Conservation (phyloP, 1,284 basidiomycete species). For the Irpex sp. region DNA sequence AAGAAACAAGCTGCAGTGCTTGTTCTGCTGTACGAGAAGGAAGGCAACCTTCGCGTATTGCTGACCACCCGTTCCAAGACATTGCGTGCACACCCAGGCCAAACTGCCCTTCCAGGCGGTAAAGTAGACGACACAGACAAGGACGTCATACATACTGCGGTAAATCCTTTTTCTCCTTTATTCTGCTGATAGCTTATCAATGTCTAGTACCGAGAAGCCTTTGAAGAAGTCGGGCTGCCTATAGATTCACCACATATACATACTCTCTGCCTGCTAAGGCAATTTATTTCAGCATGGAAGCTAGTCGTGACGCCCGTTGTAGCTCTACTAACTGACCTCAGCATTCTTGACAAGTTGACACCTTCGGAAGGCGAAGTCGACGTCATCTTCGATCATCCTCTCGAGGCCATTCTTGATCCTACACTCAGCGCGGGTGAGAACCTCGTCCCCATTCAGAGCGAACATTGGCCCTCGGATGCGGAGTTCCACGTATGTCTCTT, state of each 20-base stretch:
- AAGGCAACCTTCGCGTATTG: constrained; percentile 66
- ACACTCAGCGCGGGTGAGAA: constrained; percentile 37
- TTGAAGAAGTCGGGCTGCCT: constrained; percentile 78
- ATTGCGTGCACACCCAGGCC: constrained; percentile 73
- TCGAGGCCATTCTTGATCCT: constrained; percentile 69
- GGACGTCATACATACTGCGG: constrained; percentile 68
- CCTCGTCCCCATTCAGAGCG: constrained; percentile 54
- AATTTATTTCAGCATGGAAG: constrained; percentile 64
- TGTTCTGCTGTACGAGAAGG: constrained; percentile 70
- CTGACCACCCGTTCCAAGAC: constrained; percentile 81
- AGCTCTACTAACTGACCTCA: constrained; percentile 56
- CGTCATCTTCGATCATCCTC: constrained; percentile 74
- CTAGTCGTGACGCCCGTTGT: constrained; percentile 72
- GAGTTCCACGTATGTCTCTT: constrained; percentile 55
- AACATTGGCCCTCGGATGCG: constrained; percentile 75
- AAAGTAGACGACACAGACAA: constrained; percentile 70
- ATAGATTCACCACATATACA: constrained; percentile 53
- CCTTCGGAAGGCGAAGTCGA: constrained; percentile 71
- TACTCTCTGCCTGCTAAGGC: constrained; percentile 63
- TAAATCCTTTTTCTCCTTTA: constrained; percentile 32
- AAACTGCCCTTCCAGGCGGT: constrained; percentile 83
- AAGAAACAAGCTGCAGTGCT: constrained; percentile 70
- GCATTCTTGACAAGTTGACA: constrained; percentile 47
- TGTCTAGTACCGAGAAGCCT: constrained; percentile 70
- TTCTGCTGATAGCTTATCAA: background rate